phyloP scores from a whole-genome alignment of 139 green algal species.

The Diplosphaera chodatii region DNA sequence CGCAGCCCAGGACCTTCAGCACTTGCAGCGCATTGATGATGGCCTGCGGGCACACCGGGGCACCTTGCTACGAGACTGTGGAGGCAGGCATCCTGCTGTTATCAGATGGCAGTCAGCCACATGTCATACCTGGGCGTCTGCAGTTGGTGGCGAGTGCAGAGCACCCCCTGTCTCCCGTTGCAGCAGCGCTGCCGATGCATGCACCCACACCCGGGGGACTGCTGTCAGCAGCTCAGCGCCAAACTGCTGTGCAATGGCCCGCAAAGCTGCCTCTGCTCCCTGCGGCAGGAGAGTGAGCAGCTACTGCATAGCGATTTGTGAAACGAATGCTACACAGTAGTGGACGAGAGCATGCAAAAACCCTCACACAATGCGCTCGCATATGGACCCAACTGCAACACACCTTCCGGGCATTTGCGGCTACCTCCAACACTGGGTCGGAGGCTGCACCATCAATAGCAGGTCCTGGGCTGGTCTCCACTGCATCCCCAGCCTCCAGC shows the following conservation, averaged over 20 bases:
- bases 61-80: background rate
- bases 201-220: constrained; percentile 64
- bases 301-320: too few relatives aligned
- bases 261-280: constrained; percentile 66
- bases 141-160: constrained; percentile 1
- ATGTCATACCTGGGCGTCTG: constrained; percentile 4
- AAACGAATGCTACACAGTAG: too few relatives aligned
- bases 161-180: constrained; percentile 2
- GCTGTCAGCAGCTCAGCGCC: constrained; percentile 35
- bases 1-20: constrained; percentile 56
- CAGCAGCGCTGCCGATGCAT: constrained; percentile 41
- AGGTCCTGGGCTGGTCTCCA: too few relatives aligned
- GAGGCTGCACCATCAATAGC: background rate
- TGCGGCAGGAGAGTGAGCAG: too few relatives aligned
- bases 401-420: constrained; percentile 6
- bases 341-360: too few relatives aligned
- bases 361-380: too few relatives aligned
- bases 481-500: constrained; percentile 15
- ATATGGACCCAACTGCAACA: background rate
- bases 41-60: constrained; percentile 6
- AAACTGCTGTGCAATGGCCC: constrained; percentile 34
- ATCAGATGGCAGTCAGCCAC: too few relatives aligned
- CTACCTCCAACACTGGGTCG: constrained; percentile 11
- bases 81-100: background rate
- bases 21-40: constrained; percentile 48